phyloP scores from a whole-genome alignment of 257 asterid species.

The Solanum clarkiae region DNA sequence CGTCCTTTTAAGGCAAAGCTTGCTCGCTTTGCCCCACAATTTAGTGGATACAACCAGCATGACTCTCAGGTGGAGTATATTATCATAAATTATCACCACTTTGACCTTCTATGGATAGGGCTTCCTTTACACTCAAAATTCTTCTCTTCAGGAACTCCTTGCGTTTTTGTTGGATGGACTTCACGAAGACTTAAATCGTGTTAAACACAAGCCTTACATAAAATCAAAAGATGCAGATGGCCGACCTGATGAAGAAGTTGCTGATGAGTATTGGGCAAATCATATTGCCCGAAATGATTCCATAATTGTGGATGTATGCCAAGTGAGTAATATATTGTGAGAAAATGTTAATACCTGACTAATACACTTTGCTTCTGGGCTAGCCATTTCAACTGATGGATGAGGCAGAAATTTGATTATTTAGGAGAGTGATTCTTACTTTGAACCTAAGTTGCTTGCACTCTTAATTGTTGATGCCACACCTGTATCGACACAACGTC shows the following conservation, averaged over 20 bases:
- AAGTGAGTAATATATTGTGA: conserved; percentile 36
- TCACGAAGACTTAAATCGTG: conserved; percentile 99
- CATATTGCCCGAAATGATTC: conserved; percentile 99
- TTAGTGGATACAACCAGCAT: conserved; percentile 96
- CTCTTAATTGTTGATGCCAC: background rate
- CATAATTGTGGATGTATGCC: conserved; percentile 98
- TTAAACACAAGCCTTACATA: conserved; percentile 87
- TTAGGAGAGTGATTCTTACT: background rate
- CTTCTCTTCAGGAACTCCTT: conserved; percentile 73
- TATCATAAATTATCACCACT: background rate
- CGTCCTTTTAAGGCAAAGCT: conserved; percentile 86
- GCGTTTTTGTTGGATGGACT: conserved; percentile 98
- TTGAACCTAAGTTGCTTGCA: background rate
- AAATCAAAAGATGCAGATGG: conserved; percentile 96
- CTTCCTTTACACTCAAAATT: background rate
- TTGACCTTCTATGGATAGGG: background rate
- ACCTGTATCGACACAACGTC: background rate
- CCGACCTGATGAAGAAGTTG: conserved; percentile 94
- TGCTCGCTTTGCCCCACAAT: conserved; percentile 98
- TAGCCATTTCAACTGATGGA: background rate
- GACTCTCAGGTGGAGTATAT: conserved; percentile 68
- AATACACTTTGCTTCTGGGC: background rate
- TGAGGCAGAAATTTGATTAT: background rate
- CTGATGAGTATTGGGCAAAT: conserved; percentile 99
- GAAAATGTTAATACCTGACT: background rate